phyloP scores from a whole-genome alignment of 1,284 basidiomycete genomes.

The Fomitopsis palustris region DNA sequence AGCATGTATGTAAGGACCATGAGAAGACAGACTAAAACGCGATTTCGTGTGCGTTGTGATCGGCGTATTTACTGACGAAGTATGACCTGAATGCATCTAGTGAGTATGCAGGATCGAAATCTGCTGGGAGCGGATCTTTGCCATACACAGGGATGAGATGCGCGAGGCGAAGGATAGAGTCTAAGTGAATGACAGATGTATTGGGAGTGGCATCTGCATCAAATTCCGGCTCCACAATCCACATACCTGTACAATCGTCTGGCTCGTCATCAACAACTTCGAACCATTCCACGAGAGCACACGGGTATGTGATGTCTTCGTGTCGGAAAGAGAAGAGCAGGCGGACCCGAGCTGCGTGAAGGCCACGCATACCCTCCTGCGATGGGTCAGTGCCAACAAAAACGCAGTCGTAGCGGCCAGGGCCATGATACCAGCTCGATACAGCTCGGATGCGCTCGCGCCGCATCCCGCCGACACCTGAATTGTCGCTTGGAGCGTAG shows the following conservation, averaged over 20 bases:
- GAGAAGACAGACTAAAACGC: background rate
- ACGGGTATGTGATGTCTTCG: conserved; percentile 7
- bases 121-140: background rate
- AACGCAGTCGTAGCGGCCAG: conserved; percentile 9
- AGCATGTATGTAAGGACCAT: background rate
- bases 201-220: background rate
- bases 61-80: conserved; percentile 8
- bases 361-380: background rate
- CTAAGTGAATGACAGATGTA: conserved; percentile 8
- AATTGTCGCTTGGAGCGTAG: conserved; percentile 26
- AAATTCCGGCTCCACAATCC: conserved; percentile 16
- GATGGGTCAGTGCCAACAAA: conserved; percentile 2
- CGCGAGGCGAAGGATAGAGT: conserved; percentile 11
- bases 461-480: conserved; percentile 20
- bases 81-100: conserved; percentile 2
- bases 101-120: background rate
- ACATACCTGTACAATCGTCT: conserved; percentile 17
- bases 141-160: conserved; percentile 17
- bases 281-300: conserved; percentile 21
- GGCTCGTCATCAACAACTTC: conserved; percentile 4
- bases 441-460: conserved; percentile 16
- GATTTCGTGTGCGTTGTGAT: conserved; percentile 3
- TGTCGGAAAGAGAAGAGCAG: conserved; percentile 8
- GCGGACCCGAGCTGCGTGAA: conserved; percentile 3
- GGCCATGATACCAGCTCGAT: conserved; percentile 12